Conservation (phyloP, 139 green algal genomes). For the Tetraselmis chui region DNA sequence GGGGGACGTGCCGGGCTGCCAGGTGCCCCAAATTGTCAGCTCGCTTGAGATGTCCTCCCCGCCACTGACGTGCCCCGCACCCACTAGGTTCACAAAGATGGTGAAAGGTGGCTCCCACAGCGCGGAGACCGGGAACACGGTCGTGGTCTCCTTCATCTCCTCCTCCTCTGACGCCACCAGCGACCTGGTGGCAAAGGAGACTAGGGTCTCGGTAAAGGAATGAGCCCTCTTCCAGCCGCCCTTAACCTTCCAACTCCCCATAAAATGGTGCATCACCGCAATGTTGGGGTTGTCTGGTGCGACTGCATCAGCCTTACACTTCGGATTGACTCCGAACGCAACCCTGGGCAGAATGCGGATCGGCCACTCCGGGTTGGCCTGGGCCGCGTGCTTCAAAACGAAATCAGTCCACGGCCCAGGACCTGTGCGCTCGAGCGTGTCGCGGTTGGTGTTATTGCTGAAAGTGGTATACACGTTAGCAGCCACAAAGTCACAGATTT, state of each 20-base stretch:
- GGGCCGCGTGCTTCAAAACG: conserved; percentile 51
- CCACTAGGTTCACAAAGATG: conserved; percentile 52
- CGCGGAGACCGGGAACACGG: conserved; percentile 56
- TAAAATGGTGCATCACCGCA: conserved; percentile 66
- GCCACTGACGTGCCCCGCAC: conserved; percentile 41
- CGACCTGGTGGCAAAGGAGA: not conserved
- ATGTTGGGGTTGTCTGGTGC: conserved; percentile 36
- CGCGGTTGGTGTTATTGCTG: conserved; percentile 50
- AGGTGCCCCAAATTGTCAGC: conserved; percentile 60
- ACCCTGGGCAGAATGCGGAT: conserved; percentile 71
- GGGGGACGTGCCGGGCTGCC: conserved; percentile 52
- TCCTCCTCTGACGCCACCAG: not conserved
- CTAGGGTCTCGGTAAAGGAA: not conserved
- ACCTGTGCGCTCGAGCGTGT: conserved; percentile 77
- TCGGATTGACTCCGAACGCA: conserved; percentile 54
- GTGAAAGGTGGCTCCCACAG: conserved; percentile 64
- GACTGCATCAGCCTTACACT: conserved; percentile 33
- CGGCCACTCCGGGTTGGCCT: conserved; percentile 28
- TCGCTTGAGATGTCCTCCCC: conserved; percentile 47
- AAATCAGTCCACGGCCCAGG: conserved; percentile 75
- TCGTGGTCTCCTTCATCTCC: not conserved
- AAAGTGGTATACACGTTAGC: conserved; percentile 32
- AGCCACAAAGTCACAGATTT: conserved; percentile 69
- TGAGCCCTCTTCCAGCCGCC: conserved; percentile 24
- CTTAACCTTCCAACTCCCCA: conserved; percentile 59